Conservation (phyloP, 768 basidiomycete species). For the Panus rudis region DNA sequence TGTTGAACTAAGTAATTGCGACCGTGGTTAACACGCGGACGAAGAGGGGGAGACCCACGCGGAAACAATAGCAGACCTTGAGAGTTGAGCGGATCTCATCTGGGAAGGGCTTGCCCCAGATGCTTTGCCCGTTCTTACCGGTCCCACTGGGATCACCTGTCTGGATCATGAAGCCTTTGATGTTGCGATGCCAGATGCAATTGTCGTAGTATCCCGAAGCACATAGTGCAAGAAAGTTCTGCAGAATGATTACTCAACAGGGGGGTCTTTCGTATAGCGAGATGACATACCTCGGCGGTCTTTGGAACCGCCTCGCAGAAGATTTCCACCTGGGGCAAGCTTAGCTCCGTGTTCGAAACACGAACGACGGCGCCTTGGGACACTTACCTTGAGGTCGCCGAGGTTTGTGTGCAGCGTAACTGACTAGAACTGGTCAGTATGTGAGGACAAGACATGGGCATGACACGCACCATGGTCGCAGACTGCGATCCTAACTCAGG, state of each 20-base stretch:
- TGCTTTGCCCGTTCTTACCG: conserved; percentile 95
- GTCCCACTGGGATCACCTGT: conserved; percentile 85
- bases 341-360: not conserved
- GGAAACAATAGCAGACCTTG: conserved; percentile 48
- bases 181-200: conserved; percentile 88
- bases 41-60: conserved; percentile 1
- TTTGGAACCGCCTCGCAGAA: conserved; percentile 98
- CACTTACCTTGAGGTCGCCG: conserved; percentile 84
- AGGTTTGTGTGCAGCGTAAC: conserved; percentile 92
- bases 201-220: conserved; percentile 83
- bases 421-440: conserved; percentile 40
- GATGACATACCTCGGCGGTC: conserved; percentile 69
- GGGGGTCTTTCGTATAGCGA: not conserved
- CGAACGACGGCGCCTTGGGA: not conserved
- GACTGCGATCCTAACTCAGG: too few species aligned
- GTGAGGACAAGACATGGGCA: not conserved
- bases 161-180: conserved; percentile 94
- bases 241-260: not conserved
- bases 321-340: conserved; percentile 67
- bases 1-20: conserved; percentile 69
- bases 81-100: conserved; percentile 94
- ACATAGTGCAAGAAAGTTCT: conserved; percentile 96
- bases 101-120: conserved; percentile 88
- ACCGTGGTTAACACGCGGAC: not conserved
- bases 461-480: conserved; percentile 18